These are phyloP conservation scores for Suillus occidentalis DNA, from an alignment of 768 basidiomycete species.

Conservation along the genomic window DNA sequence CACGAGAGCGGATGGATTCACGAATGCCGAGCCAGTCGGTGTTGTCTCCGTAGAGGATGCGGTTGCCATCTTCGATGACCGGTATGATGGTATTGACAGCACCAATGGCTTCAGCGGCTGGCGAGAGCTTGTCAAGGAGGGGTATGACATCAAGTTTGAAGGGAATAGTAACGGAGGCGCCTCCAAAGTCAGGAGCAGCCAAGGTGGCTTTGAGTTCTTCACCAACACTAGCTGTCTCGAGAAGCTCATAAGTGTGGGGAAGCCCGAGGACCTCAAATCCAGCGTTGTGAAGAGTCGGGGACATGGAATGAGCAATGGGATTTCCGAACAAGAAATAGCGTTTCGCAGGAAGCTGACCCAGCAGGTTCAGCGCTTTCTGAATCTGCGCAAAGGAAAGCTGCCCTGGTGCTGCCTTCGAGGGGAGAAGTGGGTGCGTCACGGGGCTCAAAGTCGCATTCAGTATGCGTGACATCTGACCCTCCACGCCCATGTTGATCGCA, in stretches of 20 bases:
- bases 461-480: constrained; percentile 89
- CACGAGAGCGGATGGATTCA: constrained; percentile 46
- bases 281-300: constrained; percentile 91
- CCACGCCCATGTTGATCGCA: constrained; percentile 90
- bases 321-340: constrained; percentile 87
- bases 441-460: constrained; percentile 86
- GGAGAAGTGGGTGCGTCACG: constrained; percentile 86
- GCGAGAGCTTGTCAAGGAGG: constrained; percentile 74
- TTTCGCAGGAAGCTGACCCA: constrained; percentile 74
- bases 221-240: constrained; percentile 70
- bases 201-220: constrained; percentile 66
- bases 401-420: constrained; percentile 86
- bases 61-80: constrained; percentile 32
- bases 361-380: constrained; percentile 74
- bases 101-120: constrained; percentile 82
- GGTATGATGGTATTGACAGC: constrained; percentile 94
- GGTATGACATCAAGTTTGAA: constrained; percentile 90
- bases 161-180: constrained; percentile 96
- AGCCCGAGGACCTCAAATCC: constrained; percentile 79
- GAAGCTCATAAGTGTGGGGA: constrained; percentile 77
- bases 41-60: constrained; percentile 84
- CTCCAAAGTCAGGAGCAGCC: constrained; percentile 75
- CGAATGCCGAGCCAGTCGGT: constrained; percentile 94
- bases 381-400: constrained; percentile 89
- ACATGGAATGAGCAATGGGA: constrained; percentile 88